A percentile compares a stretch with the other conserved stretches of the same genome.
Conservation (phyloP, 129 eudicot genomes). For the Glebionis coronaria region DNA sequence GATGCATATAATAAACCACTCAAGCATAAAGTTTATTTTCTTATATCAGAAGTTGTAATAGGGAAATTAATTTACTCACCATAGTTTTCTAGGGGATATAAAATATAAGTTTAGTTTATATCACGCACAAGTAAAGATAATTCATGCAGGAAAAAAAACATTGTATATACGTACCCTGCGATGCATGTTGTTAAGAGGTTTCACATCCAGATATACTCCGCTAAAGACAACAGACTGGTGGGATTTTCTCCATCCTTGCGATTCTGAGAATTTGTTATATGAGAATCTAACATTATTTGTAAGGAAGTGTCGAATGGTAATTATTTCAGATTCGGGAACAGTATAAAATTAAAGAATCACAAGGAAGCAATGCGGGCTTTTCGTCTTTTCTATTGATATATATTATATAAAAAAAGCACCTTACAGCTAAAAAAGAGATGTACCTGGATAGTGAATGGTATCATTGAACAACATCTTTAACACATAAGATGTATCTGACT, state of each 20-base stretch:
- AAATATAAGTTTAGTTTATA: background rate
- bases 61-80: too few relatives aligned
- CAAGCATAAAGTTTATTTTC: too few relatives aligned
- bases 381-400: too few relatives aligned
- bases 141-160: background rate
- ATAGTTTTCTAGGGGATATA: too few relatives aligned
- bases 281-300: too few relatives aligned
- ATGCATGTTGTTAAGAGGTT: background rate
- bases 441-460: background rate
- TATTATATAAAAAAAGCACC: too few relatives aligned
- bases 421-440: background rate
- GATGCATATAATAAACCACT: too few relatives aligned
- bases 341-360: too few relatives aligned
- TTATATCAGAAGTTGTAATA: too few relatives aligned
- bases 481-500: background rate
- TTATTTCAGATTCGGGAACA: background rate
- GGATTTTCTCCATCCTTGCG: slow-evolving; percentile 15
- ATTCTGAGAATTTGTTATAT: background rate
- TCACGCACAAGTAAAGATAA: background rate
- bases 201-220: background rate
- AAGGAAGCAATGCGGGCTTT: too few relatives aligned
- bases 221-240: background rate
- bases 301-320: background rate
- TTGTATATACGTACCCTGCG: background rate
- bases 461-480: background rate